Percentiles rank a stretch among this genome's conserved stretches.
These are phyloP conservation scores for Xerocomus brunneocitrinus DNA, from an alignment of 768 basidiomycete genomes.

Conservation along the genomic window DNA sequence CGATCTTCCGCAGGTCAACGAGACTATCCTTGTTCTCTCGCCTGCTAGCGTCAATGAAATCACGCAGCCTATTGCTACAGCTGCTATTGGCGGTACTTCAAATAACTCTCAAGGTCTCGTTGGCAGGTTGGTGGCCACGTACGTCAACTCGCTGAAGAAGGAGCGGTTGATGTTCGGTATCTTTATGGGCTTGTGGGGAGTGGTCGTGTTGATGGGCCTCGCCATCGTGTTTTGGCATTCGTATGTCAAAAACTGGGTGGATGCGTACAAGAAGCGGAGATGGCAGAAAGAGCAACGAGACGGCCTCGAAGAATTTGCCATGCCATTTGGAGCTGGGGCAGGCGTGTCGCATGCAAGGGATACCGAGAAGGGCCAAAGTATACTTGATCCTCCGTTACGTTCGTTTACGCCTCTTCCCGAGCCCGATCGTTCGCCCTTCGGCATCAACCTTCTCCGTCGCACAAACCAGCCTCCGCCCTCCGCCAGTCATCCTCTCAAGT, in stretches of 20 bases:
- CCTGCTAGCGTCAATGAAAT: conserved; percentile 67
- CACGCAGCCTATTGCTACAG: conserved; percentile 73
- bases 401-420: conserved; percentile 53
- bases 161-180: conserved; percentile 81
- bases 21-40: conserved; percentile 73
- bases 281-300: conserved; percentile 51
- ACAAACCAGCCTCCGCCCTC: conserved; percentile 33
- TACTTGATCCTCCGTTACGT: conserved; percentile 29
- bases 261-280: conserved; percentile 43
- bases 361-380: conserved; percentile 22
- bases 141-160: conserved; percentile 66
- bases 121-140: conserved; percentile 66
- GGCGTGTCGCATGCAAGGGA: conserved; percentile 18
- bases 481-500: conserved; percentile 20
- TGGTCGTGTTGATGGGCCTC: conserved; percentile 80
- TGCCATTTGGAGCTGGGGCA: conserved; percentile 18
- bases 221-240: conserved; percentile 69
- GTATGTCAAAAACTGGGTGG: conserved; percentile 46
- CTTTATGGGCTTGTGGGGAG: conserved; percentile 78
- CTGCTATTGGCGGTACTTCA: conserved; percentile 64
- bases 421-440: conserved; percentile 24
- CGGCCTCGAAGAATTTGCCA: conserved; percentile 42
- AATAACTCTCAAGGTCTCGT: conserved; percentile 58
- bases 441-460: conserved; percentile 35
- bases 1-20: conserved; percentile 73